Conservation (phyloP, 192 early-diverging fungal genomes). For the Tieghemiomyces parasiticus region DNA sequence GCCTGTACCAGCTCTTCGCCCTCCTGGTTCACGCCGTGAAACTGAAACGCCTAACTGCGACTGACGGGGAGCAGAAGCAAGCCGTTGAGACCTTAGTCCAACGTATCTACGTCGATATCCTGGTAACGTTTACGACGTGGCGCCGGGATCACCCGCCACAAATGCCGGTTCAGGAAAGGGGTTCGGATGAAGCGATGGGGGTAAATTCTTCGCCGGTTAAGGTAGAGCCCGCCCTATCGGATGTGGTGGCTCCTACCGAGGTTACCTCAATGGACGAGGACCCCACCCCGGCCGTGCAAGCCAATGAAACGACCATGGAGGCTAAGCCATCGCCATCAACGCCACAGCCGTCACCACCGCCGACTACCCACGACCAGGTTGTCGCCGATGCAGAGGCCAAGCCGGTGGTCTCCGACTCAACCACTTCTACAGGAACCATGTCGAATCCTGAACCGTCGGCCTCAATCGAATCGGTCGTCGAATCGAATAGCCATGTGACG, state of each 20-base stretch:
- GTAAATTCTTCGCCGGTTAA: no score
- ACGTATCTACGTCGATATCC: slow-evolving; percentile 1
- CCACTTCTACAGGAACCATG: neutral
- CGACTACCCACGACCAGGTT: neutral
- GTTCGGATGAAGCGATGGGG: no score
- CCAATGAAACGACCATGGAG: neutral
- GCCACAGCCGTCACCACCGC: neutral
- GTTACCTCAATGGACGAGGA: no score
- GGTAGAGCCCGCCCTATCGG: no score
- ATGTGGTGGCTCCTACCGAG: no score
- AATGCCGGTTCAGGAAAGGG: neutral
- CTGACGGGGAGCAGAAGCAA: neutral
- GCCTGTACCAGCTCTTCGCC: slow-evolving; percentile 4
- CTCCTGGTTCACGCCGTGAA: slow-evolving; percentile 4
- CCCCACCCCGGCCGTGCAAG: no score
- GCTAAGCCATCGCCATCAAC: neutral
- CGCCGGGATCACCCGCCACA: neutral
- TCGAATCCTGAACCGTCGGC: neutral
- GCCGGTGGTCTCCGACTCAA: no score
- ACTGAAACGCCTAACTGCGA: slow-evolving; percentile 7
- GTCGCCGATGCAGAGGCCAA: no score
- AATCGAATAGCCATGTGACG: no score
- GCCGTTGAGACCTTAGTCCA: neutral
- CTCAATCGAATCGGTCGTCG: neutral
- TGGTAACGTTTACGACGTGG: neutral